phyloP scores from a whole-genome alignment of 768 basidiomycete species.

The Artomyces pyxidatus region DNA sequence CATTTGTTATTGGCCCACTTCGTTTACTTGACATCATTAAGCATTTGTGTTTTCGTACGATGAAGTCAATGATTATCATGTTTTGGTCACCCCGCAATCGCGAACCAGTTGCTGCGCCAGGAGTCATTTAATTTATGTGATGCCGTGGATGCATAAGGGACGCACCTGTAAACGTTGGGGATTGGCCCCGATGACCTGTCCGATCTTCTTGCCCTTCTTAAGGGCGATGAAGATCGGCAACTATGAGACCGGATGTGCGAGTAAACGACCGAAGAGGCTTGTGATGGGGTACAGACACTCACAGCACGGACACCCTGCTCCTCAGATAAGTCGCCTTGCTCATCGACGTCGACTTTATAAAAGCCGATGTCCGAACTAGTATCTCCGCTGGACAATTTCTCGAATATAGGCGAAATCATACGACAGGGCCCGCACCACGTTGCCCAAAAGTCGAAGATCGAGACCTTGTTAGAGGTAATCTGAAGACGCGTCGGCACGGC shows the following conservation, averaged over 20 bases:
- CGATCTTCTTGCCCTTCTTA: conserved; percentile 28
- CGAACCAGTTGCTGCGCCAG: too few species aligned
- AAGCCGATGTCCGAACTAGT: conserved; percentile 43
- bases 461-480: conserved; percentile 39
- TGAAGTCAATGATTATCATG: too few species aligned
- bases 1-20: too few species aligned
- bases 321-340: conserved; percentile 39
- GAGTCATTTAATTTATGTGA: too few species aligned
- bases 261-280: not conserved
- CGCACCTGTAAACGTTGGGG: conserved; percentile 25
- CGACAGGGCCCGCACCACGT: conserved; percentile 72
- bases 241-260: conserved; percentile 15
- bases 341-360: conserved; percentile 73
- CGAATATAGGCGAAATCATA: conserved; percentile 57
- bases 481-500: too few species aligned
- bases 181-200: conserved; percentile 40
- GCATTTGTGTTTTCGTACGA: too few species aligned
- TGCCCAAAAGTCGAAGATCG: conserved; percentile 69
- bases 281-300: conserved; percentile 15
- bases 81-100: too few species aligned
- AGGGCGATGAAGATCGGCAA: conserved; percentile 37
- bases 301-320: conserved; percentile 60
- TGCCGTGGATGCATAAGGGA: too few species aligned
- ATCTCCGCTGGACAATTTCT: conserved; percentile 40
- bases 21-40: too few species aligned